Percentiles rank a stretch among this genome's conserved stretches.
Evolutionary conservation across 1,284 basidiomycete species (phyloP).

Genomic region (Coniferiporia sulphurascens): DNA sequence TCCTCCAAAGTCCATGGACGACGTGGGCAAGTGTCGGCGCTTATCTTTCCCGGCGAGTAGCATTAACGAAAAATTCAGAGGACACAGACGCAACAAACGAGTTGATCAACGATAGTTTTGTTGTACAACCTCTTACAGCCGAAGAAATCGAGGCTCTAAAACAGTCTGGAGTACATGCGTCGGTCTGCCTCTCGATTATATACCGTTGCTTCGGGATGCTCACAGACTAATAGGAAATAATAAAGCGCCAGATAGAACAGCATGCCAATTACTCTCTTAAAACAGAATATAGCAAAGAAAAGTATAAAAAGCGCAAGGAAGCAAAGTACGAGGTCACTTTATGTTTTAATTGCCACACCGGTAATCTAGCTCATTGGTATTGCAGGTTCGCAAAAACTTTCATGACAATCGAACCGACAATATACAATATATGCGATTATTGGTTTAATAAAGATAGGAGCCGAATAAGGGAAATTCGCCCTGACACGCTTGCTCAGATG

Average conservation of each 20-base stretch:
- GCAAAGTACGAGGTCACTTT: slow-evolving; percentile 64
- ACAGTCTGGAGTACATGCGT: slow-evolving; percentile 67
- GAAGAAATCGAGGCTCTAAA: slow-evolving; percentile 82
- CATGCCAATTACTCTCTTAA: slow-evolving; percentile 89
- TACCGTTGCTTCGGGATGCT: slow-evolving; percentile 8
- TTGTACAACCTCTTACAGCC: slow-evolving; percentile 72
- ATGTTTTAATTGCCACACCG: neutral
- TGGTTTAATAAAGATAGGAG: slow-evolving; percentile 81
- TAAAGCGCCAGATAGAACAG: slow-evolving; percentile 85
- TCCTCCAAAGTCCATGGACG: slow-evolving; percentile 60
- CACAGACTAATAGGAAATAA: slow-evolving; percentile 68
- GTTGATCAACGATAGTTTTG: slow-evolving; percentile 76
- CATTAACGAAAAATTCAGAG: slow-evolving; percentile 45
- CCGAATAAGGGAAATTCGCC: slow-evolving; percentile 80
- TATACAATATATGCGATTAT: slow-evolving; percentile 86
- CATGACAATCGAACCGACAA: slow-evolving; percentile 83
- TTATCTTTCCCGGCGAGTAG: neutral
- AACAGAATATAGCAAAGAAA: slow-evolving; percentile 96
- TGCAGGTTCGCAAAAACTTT: slow-evolving; percentile 84
- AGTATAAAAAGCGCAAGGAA: slow-evolving; percentile 92
- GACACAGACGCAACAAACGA: slow-evolving; percentile 90
- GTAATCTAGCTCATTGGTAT: slow-evolving; percentile 13
- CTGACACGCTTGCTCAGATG: slow-evolving; percentile 87
- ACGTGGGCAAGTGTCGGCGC: slow-evolving; percentile 53
- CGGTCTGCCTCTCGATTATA: slow-evolving; percentile 39